phyloP scores from a whole-genome alignment of 2,329 filamentous ascomycete species.

The Aureobasidium sp. region DNA sequence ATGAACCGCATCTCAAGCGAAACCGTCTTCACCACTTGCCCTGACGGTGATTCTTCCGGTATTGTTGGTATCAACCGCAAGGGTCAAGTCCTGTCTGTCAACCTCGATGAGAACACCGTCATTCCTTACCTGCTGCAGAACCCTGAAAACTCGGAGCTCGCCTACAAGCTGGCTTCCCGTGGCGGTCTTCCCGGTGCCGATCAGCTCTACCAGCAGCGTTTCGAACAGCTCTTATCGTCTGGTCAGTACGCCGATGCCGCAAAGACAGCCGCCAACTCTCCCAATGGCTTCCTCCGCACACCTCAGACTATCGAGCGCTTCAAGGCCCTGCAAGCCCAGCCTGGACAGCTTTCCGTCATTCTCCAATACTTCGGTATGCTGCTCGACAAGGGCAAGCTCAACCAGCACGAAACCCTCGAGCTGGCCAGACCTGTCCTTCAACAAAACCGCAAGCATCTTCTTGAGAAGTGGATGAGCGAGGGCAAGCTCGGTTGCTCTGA shows the following conservation, averaged over 20 bases:
- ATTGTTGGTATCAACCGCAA: constrained; percentile 95
- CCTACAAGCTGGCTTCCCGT: constrained; percentile 91
- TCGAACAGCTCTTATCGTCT: constrained; percentile 74
- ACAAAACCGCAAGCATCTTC: constrained; percentile 88
- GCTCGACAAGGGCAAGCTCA: constrained; percentile 87
- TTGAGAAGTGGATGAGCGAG: constrained; percentile 97
- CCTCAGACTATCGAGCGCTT: constrained; percentile 93
- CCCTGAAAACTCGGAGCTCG: constrained; percentile 85
- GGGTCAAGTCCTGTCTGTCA: constrained; percentile 91
- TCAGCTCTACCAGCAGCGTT: constrained; percentile 84
- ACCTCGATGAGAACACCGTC: constrained; percentile 82
- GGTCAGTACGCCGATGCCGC: constrained; percentile 84
- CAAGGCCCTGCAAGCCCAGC: constrained; percentile 74
- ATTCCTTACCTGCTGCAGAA: constrained; percentile 95
- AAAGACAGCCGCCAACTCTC: constrained; percentile 94
- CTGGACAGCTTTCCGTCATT: constrained; percentile 85
- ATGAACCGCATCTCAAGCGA: constrained; percentile 99
- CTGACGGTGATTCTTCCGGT: constrained; percentile 76
- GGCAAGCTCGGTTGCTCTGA: constrained; percentile 95
- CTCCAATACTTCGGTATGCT: constrained; percentile 97
- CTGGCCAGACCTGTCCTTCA: constrained; percentile 85
- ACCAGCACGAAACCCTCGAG: constrained; percentile 90
- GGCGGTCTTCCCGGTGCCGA: constrained; percentile 92
- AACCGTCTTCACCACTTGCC: constrained; percentile 91
- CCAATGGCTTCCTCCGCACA: constrained; percentile 88